These are phyloP conservation scores for Xylariaceae sp. DNA, from an alignment of 2,329 filamentous ascomycete genomes.

Conservation along the genomic window DNA sequence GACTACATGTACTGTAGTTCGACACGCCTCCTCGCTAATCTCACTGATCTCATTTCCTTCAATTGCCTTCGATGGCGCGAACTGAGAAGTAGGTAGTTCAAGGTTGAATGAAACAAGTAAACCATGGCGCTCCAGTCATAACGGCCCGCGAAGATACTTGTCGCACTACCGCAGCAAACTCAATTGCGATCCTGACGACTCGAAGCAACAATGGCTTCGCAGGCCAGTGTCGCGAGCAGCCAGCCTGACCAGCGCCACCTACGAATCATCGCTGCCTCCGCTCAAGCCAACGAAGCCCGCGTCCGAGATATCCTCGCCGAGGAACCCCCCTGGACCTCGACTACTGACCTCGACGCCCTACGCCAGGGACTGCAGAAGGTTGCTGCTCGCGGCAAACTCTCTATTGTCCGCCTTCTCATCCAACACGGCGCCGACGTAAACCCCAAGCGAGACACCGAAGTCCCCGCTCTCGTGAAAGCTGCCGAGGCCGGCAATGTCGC, in stretches of 20 bases:
- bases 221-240: constrained; percentile 47
- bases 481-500: constrained; percentile 47
- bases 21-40: too few relatives aligned
- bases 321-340: constrained; percentile 44
- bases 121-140: constrained; percentile 18
- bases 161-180: neutral
- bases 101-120: too few relatives aligned
- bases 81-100: too few relatives aligned
- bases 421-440: constrained; percentile 48
- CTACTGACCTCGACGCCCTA: constrained; percentile 45
- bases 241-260: constrained; percentile 47
- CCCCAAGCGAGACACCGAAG: constrained; percentile 44
- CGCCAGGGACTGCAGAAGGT: constrained; percentile 48
- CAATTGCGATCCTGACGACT: too few relatives aligned
- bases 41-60: too few relatives aligned
- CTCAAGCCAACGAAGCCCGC: constrained; percentile 47
- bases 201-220: constrained; percentile 37
- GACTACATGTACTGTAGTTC: too few relatives aligned
- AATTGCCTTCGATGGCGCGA: too few relatives aligned
- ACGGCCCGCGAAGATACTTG: neutral
- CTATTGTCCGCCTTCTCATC: constrained; percentile 47
- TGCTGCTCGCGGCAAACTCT: constrained; percentile 45
- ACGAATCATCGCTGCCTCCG: constrained; percentile 46
- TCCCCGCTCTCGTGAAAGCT: constrained; percentile 47
- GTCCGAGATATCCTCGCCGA: constrained; percentile 47